These are phyloP conservation scores for Sporobolomyces pararoseus DNA, from an alignment of 768 basidiomycete species.

Conservation along the genomic window DNA sequence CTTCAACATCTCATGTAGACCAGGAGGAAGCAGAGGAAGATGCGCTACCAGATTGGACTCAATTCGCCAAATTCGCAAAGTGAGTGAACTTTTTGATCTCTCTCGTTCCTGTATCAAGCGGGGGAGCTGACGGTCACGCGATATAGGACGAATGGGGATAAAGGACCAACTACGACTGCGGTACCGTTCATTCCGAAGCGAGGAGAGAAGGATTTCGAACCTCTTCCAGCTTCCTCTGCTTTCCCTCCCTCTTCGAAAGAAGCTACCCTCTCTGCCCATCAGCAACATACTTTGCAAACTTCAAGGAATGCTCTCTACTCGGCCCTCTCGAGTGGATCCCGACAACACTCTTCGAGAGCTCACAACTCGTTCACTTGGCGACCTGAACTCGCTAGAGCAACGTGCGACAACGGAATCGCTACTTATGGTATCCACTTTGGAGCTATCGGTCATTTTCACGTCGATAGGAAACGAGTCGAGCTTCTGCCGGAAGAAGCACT, in stretches of 20 bases:
- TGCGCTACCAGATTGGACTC: constrained; percentile 41
- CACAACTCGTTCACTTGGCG: constrained; percentile 79
- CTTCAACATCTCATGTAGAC: constrained; percentile 19
- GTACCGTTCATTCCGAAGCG: constrained; percentile 67
- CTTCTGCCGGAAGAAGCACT: constrained; percentile 91
- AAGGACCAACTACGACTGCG: background rate
- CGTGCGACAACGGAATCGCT: constrained; percentile 34
- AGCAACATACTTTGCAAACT: constrained; percentile 73
- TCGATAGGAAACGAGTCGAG: constrained; percentile 63
- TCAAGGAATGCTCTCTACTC: constrained; percentile 82
- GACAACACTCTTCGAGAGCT: constrained; percentile 44
- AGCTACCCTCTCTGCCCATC: constrained; percentile 51
- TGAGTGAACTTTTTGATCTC: constrained; percentile 5
- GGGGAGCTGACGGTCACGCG: background rate
- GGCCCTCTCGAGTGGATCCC: constrained; percentile 54
- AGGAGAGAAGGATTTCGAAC: constrained; percentile 97
- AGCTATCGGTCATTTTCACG: constrained; percentile 66
- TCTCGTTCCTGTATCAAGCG: background rate
- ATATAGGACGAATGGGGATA: constrained; percentile 20
- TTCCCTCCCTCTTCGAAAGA: constrained; percentile 29
- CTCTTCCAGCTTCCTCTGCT: constrained; percentile 49
- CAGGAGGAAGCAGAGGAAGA: constrained; percentile 43
- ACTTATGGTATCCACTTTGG: constrained; percentile 76
- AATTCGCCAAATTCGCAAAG: constrained; percentile 41
- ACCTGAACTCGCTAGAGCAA: constrained; percentile 51